Evolutionary conservation across 495 filamentous ascomycete genomes (phyloP).

Genomic region (Articulospora tetracladia): DNA sequence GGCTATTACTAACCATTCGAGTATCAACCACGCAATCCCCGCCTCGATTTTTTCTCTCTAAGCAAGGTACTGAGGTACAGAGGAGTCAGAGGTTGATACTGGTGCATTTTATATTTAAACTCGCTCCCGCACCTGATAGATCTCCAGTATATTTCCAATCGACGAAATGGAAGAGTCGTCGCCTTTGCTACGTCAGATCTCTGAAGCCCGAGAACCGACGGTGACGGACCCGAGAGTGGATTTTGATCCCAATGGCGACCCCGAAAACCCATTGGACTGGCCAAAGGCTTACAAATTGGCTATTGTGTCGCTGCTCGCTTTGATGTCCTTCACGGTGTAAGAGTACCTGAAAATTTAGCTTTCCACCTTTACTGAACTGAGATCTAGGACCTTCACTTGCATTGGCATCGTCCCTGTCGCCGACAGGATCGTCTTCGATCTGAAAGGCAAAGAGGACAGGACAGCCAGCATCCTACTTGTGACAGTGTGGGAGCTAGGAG

Average conservation of each 20-base stretch:
- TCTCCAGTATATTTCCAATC: not conserved
- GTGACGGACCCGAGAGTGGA: constrained; percentile 33
- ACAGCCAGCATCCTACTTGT: constrained; percentile 49
- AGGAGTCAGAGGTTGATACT: too few species aligned
- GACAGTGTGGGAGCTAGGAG: constrained; percentile 55
- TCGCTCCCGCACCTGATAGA: too few species aligned
- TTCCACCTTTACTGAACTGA: not conserved
- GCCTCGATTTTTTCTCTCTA: not conserved
- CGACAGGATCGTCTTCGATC: constrained; percentile 41
- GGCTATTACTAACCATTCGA: not conserved
- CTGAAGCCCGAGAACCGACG: constrained; percentile 21
- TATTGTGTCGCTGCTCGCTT: constrained; percentile 41
- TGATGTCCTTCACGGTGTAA: constrained; percentile 53
- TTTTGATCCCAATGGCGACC: constrained; percentile 42
- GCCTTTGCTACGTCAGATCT: constrained; percentile 27
- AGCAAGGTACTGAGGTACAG: not conserved
- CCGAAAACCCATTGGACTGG: constrained; percentile 54
- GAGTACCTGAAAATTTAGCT: constrained; percentile 12
- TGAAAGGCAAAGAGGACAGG: constrained; percentile 35
- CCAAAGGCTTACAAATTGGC: constrained; percentile 42
- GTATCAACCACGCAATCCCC: not conserved
- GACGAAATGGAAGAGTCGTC: constrained; percentile 33
- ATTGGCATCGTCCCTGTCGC: constrained; percentile 52
- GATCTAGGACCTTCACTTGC: constrained; percentile 48
- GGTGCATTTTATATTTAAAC: not conserved